Evolutionary conservation across 208 protist genomes (phyloP), one percentile per base, ranked within the genome.

Genomic region (Acanthamoeba healyi): DNA sequence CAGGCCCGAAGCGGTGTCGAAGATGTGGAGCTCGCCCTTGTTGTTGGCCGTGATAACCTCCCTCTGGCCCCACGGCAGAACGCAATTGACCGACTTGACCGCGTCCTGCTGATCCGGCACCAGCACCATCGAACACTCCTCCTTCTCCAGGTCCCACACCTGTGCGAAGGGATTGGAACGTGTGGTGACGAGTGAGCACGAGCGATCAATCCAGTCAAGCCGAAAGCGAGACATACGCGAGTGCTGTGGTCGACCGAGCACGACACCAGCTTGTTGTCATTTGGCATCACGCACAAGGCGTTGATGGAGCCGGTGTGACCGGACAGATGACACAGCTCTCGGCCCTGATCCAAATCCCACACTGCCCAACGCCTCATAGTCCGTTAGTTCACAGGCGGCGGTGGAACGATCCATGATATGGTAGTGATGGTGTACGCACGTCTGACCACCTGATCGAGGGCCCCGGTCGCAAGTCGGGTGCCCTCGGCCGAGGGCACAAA

Each of bases 161-260:
- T 81, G 70, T 22, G 6, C 54, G n/a, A 9, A 24, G 15, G 44
- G 44, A 49, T 49, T 49, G 4, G 44, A 12, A 12, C 9, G 44
- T 4, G 44, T 4, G 29, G 61, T 22, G 61, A 67, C 22, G 61
- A 67, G 61, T 67, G 26, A 26, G 19, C 54, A 61, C 54, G 54
- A 24, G 54, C 54, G 22, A 19, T 22, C 1, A n/a, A n/a, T 63
- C n/a, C 24, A 63, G 56, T 6, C 17, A 29, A 29, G 22, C 0
- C 7, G 19, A 29, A 5, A 5, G 19, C 12, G 70, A 22, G 3
- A 12, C 24, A 19, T 81, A 81, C 70, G 38, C 70, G 70, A 14
- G 70, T 81, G 70, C 70, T 81, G 70, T 81, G 70, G 70, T 81
- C 70, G 38, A 81, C 70, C 40, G 70, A 81, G 26, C 70, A 81